Percentiles rank a stretch among this genome's conserved stretches.
These are phyloP conservation scores for Naganishia liquefaciens DNA, from an alignment of 1,284 basidiomycete genomes.

Conservation along the genomic window DNA sequence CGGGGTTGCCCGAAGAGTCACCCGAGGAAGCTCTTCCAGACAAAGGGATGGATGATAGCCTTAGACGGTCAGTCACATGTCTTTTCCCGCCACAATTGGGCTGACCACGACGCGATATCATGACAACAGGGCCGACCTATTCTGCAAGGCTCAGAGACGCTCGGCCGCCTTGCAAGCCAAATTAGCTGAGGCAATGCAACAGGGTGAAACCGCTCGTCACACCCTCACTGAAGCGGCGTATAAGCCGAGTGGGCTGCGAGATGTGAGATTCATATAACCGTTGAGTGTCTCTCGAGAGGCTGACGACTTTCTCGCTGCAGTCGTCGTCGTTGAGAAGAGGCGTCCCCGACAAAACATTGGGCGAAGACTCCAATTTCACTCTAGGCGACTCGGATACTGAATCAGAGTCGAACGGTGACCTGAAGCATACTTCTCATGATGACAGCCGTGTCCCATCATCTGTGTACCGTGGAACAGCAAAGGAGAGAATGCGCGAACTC, in stretches of 20 bases:
- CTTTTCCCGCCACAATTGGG: no score
- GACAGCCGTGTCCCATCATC: no score
- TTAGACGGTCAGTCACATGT: not conserved
- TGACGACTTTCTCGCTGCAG: not conserved
- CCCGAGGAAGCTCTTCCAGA: not conserved
- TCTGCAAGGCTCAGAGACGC: not conserved
- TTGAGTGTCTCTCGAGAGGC: no score
- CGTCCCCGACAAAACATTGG: not conserved
- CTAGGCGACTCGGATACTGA: conserved; percentile 7
- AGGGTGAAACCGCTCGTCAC: no score
- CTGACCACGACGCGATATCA: no score
- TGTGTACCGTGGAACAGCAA: not conserved
- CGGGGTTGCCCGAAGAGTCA: not conserved
- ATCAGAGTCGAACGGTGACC: not conserved
- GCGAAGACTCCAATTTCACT: not conserved
- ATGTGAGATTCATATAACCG: no score
- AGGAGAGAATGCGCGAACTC: conserved; percentile 6
- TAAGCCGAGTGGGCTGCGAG: no score
- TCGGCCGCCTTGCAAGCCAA: no score
- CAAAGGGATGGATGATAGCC: conserved; percentile 2
- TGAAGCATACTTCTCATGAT: not conserved
- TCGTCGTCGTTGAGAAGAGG: not conserved
- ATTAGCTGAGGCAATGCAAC: no score
- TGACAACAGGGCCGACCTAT: not conserved
- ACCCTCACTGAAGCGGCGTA: no score